Percentiles rank a stretch among this genome's conserved stretches.
Conservation (phyloP, 768 basidiomycete genomes). For the Rhizopogon sp. region DNA sequence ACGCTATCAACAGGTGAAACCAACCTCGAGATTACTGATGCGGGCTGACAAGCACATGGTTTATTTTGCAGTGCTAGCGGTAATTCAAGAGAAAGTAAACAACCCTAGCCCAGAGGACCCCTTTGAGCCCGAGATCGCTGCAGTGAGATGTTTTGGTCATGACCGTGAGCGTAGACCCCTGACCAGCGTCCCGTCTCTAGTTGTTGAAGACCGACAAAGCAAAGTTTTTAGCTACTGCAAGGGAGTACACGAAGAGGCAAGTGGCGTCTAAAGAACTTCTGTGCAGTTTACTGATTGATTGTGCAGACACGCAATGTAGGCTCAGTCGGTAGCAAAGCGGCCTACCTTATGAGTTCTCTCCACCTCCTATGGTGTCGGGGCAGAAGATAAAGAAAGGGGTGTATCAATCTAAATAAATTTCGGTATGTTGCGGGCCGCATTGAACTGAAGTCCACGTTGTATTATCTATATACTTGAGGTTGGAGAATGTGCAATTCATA, state of each 20-base stretch:
- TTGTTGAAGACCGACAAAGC: slow-evolving; percentile 70
- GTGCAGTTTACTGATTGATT: too few species aligned
- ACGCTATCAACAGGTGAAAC: slow-evolving; percentile 60
- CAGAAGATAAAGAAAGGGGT: background rate
- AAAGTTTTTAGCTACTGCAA: slow-evolving; percentile 74
- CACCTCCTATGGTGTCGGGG: background rate
- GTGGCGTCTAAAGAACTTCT: too few species aligned
- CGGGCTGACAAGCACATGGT: background rate
- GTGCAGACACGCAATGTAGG: background rate
- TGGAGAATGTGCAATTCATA: too few species aligned
- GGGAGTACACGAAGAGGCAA: slow-evolving; percentile 82
- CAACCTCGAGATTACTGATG: background rate
- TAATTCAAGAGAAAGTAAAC: slow-evolving; percentile 81
- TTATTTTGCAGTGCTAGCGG: slow-evolving; percentile 52
- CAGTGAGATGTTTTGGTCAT: slow-evolving; percentile 40
- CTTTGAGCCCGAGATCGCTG: slow-evolving; percentile 83
- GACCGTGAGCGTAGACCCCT: background rate
- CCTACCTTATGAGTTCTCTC: background rate
- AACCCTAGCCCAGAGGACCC: slow-evolving; percentile 87
- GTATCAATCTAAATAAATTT: background rate
- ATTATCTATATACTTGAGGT: background rate
- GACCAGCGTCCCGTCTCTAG: slow-evolving; percentile 30
- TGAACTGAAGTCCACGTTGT: background rate
- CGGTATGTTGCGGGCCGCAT: background rate
- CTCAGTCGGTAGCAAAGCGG: background rate